A percentile compares a stretch with the other conserved stretches of the same genome.
Evolutionary conservation across 2,329 filamentous ascomycete genomes (phyloP).

Genomic region (Leptographium radiaticola): DNA sequence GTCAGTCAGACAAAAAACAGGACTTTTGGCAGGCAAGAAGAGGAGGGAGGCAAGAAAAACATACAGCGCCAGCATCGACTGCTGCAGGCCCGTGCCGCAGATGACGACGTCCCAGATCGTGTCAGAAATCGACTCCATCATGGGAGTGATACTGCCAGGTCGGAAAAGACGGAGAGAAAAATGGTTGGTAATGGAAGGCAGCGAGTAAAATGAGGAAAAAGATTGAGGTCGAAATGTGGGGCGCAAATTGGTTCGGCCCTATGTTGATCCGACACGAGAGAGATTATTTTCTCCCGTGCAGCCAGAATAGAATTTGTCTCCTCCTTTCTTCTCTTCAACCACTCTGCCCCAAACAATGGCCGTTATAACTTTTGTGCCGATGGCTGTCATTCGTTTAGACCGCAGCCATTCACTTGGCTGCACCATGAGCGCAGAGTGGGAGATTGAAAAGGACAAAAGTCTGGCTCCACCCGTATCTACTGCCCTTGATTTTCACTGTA

Average conservation of each 20-base stretch:
- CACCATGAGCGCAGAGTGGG: constrained; percentile 40
- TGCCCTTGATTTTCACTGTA: constrained; percentile 57
- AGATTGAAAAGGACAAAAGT: constrained; percentile 34
- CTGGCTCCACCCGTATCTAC: constrained; percentile 65
- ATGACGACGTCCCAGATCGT: constrained; percentile 71
- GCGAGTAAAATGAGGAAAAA: not conserved
- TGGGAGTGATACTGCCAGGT: constrained; percentile 7
- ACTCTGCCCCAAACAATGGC: constrained; percentile 23
- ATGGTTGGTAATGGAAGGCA: not conserved
- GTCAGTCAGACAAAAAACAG: constrained; percentile 54
- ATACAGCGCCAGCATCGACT: constrained; percentile 53
- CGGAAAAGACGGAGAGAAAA: not conserved
- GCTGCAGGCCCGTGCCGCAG: constrained; percentile 62
- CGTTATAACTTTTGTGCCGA: constrained; percentile 15
- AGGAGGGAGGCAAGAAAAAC: constrained; percentile 18
- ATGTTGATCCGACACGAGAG: constrained; percentile 4
- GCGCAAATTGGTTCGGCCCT: not conserved
- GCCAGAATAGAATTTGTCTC: not conserved
- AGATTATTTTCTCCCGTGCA: not conserved
- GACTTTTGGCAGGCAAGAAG: not conserved
- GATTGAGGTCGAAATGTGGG: not conserved
- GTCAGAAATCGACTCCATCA: constrained; percentile 63
- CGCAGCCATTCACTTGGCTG: constrained; percentile 39
- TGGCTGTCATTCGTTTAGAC: constrained; percentile 12
- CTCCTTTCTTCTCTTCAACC: constrained; percentile 20